A percentile compares a stretch with the other conserved stretches of the same genome.
Evolutionary conservation across 345 rosid genomes (phyloP).

Genomic region (Turritis glabra): DNA sequence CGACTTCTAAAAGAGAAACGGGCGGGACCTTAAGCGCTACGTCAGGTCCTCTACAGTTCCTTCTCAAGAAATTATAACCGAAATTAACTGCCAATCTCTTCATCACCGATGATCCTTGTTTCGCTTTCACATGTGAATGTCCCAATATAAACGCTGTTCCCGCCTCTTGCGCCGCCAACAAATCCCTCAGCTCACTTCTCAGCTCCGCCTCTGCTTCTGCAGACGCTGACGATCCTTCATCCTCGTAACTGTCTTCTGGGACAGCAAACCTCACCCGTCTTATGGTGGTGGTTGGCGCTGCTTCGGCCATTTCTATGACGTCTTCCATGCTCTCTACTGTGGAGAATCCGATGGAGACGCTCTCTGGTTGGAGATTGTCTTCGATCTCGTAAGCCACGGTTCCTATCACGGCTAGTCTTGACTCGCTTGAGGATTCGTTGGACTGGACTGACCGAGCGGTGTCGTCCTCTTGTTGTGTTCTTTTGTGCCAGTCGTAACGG

Average conservation of each 20-base stretch:
- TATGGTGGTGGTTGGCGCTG: constrained; percentile 16
- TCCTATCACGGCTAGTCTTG: constrained; percentile 77
- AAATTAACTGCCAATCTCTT: constrained; percentile 74
- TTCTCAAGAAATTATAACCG: constrained; percentile 84
- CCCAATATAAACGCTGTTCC: constrained; percentile 94
- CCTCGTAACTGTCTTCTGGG: constrained; percentile 49
- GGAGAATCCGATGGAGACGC: constrained; percentile 70
- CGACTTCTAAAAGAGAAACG: constrained; percentile 85
- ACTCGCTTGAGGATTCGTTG: constrained; percentile 65
- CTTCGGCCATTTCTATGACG: constrained; percentile 70
- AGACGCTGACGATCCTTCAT: constrained; percentile 14
- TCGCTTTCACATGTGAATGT: constrained; percentile 89
- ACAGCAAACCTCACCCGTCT: constrained; percentile 75
- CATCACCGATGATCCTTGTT: constrained; percentile 86
- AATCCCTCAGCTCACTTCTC: constrained; percentile 69
- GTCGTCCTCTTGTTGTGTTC: constrained; percentile 44
- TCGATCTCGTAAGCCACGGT: constrained; percentile 64
- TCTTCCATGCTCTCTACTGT: constrained; percentile 67
- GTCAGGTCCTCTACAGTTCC: constrained; percentile 91
- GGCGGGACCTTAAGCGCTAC: constrained; percentile 93
- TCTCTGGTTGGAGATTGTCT: constrained; percentile 60
- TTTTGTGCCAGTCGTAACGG: constrained; percentile 62
- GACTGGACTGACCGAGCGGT: constrained; percentile 37
- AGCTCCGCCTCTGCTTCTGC: constrained; percentile 43
- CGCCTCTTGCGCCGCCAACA: constrained; percentile 66